Evolutionary conservation across 257 asterid genomes (phyloP).

Genomic region (Ligustrum vulgare): DNA sequence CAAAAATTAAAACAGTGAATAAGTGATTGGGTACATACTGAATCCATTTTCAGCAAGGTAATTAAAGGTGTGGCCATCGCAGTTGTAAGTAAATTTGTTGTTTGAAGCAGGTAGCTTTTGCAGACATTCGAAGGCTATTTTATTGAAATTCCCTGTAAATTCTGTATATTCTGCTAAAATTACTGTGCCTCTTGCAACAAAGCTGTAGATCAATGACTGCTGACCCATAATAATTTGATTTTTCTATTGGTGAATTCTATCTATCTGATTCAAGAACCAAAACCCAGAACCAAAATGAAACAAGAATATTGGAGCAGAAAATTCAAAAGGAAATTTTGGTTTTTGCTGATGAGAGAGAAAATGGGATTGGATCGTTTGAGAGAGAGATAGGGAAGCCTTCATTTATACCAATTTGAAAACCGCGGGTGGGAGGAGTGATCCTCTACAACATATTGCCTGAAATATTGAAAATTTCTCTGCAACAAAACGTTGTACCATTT

Average conservation of each 20-base stretch:
- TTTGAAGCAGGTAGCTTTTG: conserved; percentile 35
- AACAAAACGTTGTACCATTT: not conserved
- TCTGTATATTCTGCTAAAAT: conserved; percentile 28
- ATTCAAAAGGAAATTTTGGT: not conserved
- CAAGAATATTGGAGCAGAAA: not conserved
- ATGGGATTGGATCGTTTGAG: not conserved
- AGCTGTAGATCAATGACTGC: conserved; percentile 25
- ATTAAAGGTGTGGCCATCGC: conserved; percentile 27
- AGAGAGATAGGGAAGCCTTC: not conserved
- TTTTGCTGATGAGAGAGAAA: not conserved
- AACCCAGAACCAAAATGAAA: conserved; percentile 2
- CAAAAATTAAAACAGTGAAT: not conserved
- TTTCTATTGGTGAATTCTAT: not conserved
- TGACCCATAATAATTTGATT: not conserved
- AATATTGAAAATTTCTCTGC: not conserved
- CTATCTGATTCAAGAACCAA: not conserved
- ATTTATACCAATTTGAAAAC: not conserved
- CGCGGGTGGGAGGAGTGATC: not conserved
- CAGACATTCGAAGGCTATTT: conserved; percentile 34
- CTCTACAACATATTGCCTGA: not conserved
- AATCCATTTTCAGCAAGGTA: not conserved
- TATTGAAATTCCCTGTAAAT: conserved; percentile 24
- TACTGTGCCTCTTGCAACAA: conserved; percentile 32
- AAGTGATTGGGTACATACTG: not conserved
- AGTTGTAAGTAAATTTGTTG: conserved; percentile 28